These are phyloP conservation scores for Cercospora beticola DNA, from an alignment of 2,329 filamentous ascomycete genomes.

Conservation along the genomic window DNA sequence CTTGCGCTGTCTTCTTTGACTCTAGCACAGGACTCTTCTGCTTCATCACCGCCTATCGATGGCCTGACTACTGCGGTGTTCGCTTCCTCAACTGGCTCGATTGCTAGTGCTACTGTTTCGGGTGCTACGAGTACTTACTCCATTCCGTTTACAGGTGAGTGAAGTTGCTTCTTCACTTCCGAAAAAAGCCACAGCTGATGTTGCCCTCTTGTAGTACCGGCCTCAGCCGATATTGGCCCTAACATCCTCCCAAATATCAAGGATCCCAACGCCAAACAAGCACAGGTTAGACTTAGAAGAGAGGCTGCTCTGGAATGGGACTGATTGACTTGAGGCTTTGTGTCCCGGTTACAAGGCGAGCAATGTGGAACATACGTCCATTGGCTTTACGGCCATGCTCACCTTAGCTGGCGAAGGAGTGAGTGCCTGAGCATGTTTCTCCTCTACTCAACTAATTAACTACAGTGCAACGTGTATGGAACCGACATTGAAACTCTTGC, in stretches of 20 bases:
- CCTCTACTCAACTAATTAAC: neutral
- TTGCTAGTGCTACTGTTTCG: slow-evolving; percentile 31
- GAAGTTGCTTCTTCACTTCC: neutral
- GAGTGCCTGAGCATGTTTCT: slow-evolving; percentile 6
- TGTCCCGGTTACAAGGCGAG: slow-evolving; percentile 61
- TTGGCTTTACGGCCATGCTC: slow-evolving; percentile 55
- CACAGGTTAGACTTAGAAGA: slow-evolving; percentile 45
- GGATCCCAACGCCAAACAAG: slow-evolving; percentile 63
- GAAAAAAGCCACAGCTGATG: neutral
- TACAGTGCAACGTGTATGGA: slow-evolving; percentile 70
- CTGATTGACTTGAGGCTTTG: slow-evolving; percentile 37
- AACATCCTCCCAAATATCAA: slow-evolving; percentile 60
- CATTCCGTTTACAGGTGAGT: slow-evolving; percentile 30
- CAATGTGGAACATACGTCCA: slow-evolving; percentile 46
- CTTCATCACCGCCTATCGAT: slow-evolving; percentile 22
- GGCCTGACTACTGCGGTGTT: slow-evolving; percentile 22
- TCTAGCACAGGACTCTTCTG: slow-evolving; percentile 26
- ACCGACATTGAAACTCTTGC: slow-evolving; percentile 67
- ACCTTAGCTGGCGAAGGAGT: slow-evolving; percentile 52
- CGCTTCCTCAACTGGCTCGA: slow-evolving; percentile 20
- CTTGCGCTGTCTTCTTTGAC: slow-evolving; percentile 27
- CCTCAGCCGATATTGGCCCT: slow-evolving; percentile 35
- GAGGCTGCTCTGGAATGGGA: too few relatives aligned
- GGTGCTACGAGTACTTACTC: slow-evolving; percentile 35
- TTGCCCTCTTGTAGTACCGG: slow-evolving; percentile 26